Conservation (phyloP, 768 basidiomycete species). For the Gloeopeniophorella convolvens region DNA sequence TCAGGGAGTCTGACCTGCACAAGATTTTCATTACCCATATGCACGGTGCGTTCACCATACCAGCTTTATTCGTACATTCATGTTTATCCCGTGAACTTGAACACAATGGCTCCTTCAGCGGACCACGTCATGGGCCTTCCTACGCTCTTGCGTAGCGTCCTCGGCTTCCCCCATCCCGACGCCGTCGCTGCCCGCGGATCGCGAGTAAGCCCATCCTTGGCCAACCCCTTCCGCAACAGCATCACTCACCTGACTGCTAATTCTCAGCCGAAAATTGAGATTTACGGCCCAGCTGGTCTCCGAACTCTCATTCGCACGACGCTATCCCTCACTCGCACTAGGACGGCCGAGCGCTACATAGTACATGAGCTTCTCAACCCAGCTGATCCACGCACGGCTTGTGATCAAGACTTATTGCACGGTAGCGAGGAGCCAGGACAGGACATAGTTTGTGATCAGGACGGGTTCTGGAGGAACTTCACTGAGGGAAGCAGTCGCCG, state of each 20-base stretch:
- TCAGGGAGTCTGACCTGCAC: conserved; percentile 43
- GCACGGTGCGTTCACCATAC: conserved; percentile 43
- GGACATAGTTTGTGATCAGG: conserved; percentile 46
- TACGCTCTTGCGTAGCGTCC: conserved; percentile 53
- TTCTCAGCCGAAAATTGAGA: conserved; percentile 45
- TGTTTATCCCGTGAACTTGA: background rate
- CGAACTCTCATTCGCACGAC: conserved; percentile 67
- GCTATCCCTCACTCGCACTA: conserved; percentile 60
- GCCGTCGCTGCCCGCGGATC: conserved; percentile 17
- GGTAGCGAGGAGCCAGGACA: conserved; percentile 56
- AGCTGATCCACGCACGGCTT: conserved; percentile 49
- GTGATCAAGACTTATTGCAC: conserved; percentile 45
- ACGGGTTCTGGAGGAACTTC: conserved; percentile 65
- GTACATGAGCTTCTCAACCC: conserved; percentile 71
- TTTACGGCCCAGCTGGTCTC: conserved; percentile 77
- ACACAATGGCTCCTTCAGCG: conserved; percentile 31
- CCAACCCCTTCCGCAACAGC: background rate
- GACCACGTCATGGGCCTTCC: conserved; percentile 75
- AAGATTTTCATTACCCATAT: conserved; percentile 84
- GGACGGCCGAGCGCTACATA: conserved; percentile 53
- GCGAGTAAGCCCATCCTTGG: background rate
- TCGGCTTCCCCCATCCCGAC: conserved; percentile 40
- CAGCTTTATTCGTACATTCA: background rate
- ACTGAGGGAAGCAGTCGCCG: conserved; percentile 32
- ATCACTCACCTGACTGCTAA: background rate